Base-by-base conservation (phyloP, 805 yeast species). In the Myxozyma neglecta region DNA sequence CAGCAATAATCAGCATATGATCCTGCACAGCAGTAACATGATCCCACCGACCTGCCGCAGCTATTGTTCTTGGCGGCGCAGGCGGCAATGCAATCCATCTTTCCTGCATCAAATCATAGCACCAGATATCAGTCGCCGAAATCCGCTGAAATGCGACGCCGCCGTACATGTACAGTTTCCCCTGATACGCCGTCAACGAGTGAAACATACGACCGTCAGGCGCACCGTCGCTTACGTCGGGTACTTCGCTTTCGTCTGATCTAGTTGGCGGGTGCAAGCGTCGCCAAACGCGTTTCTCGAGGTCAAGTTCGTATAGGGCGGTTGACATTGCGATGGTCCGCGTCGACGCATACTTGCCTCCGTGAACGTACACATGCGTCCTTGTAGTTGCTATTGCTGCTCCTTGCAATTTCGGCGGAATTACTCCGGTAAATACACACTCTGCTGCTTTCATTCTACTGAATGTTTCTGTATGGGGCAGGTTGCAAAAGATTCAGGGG, bases 381-480 rank as follows among this genome's bases (percentile, higher is more conserved):
- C 45, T 57, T 16, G 42, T 52, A 16, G 44, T 39, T 14, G 57
- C 46, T 29, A 29, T n/a, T 6, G 66, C 66, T 3, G 64, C 42
- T 7, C 66, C 66, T 24, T 56, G 46, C 29, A 63, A 49, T 34
- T 46, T 60, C 46, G 66, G 61, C 9, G 66, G 66, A 34, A 60
- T 59, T n/a, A 46, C 39, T 49, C 66, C 66, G 8, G 34, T 32
- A n/a, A 57, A 56, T 8, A 46, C 35, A 43, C n/a, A 24, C 29
- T 14, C 52, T 48, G 40, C 14, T 48, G n/a, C 14, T 14, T 32
- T 35, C 13, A 7, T 32, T 9, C 10, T 34, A n/a, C n/a, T n/a
- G n/a, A 24, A 3, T 24, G 5, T 5, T 24, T 24, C 5, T 24
- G 29, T 24, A 24, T 24, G 29, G 29, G 29, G 29, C 29, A 24